Evolutionary conservation across 805 yeast genomes (phyloP).

Genomic region (Cyberlindnera saturnus): DNA sequence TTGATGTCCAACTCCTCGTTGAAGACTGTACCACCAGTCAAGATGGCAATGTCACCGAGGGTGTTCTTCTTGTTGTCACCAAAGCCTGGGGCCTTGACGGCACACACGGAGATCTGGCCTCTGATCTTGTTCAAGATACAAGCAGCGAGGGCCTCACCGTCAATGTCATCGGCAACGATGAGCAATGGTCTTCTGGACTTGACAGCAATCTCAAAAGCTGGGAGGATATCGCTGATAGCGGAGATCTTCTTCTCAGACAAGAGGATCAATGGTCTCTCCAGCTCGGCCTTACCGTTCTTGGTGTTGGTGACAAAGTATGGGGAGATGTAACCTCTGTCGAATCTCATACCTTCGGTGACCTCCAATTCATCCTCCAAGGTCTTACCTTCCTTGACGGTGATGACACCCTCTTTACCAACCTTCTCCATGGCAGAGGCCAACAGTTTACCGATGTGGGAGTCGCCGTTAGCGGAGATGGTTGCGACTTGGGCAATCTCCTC

Average conservation of each 20-base stretch:
- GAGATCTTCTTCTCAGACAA: constrained; percentile 85
- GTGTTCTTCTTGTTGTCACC: constrained; percentile 98
- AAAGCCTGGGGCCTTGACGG: constrained; percentile 98
- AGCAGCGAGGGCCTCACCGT: constrained; percentile 98
- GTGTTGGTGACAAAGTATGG: constrained; percentile 96
- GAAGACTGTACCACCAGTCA: constrained; percentile 62
- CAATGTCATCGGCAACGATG: constrained; percentile 93
- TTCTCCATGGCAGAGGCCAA: constrained; percentile 98
- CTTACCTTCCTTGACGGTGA: constrained; percentile 96
- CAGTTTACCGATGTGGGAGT: constrained; percentile 84
- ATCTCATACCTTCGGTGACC: constrained; percentile 98
- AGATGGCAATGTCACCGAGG: constrained; percentile 91
- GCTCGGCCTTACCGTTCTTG: constrained; percentile 84
- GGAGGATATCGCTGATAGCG: constrained; percentile 84
- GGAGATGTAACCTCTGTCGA: constrained; percentile 96
- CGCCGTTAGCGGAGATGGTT: constrained; percentile 97
- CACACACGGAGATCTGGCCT: constrained; percentile 97
- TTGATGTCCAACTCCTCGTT: constrained; percentile 79
- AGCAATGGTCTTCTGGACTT: constrained; percentile 91
- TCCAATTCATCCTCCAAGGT: constrained; percentile 96
- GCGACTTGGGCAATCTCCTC: constrained; percentile 98
- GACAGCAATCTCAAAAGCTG: constrained; percentile 90
- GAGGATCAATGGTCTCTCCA: constrained; percentile 86
- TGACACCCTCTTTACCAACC: constrained; percentile 99
- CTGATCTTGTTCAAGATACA: constrained; percentile 96